Base-by-base conservation (phyloP, 768 basidiomycete genomes). In the Tricholoma terreum region DNA sequence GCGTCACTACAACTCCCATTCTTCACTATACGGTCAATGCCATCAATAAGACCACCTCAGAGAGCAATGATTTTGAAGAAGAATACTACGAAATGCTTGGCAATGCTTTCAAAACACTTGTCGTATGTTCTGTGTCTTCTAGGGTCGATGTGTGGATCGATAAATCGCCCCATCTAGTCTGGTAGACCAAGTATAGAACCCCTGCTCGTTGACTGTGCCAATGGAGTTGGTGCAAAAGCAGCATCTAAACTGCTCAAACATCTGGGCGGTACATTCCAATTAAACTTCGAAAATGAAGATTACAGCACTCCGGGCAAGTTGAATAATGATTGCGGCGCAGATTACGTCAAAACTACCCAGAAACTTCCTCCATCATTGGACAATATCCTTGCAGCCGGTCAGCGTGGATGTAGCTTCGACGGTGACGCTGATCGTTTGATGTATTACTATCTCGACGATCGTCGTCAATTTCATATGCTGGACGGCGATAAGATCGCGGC, bases 401-500 rank as follows among this genome's bases (percentile, higher is more conserved):
- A 93, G 67, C 83, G 94, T 42, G 95, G 84, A 1, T 98, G 94
- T 72, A 96, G 94, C 67, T 81, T 97, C 55, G 97, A 99, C 63
- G 97, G 97, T 35, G 97, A 99, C 71, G 97, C 97, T 4, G 97
- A 99, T 75, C 86, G 97, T 36, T 76, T 99, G 63, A 95, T 99
- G 67, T 99, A 94, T 70, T 98, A 86, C 75, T 98, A 97, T 71
- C 73, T 92, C 58, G 91, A 94, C 68, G 84, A 87, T 58, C 77
- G 80, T 30, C 79, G 83, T 33, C 77, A 81, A 52, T 99, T 98
- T 77, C 88, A 85, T 65, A 85, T 99, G 83, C 82, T 99, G 40
- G 97, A 99, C 63, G 97, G 97, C 10, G 97, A 99, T 76, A 99
- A 98, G 81, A 98, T 98, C 57, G 92, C 97, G 3, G 87, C 90